A percentile compares a stretch with the other conserved stretches of the same genome.
phyloP scores from a whole-genome alignment of 768 basidiomycete species.

The Panellus pusillus region DNA sequence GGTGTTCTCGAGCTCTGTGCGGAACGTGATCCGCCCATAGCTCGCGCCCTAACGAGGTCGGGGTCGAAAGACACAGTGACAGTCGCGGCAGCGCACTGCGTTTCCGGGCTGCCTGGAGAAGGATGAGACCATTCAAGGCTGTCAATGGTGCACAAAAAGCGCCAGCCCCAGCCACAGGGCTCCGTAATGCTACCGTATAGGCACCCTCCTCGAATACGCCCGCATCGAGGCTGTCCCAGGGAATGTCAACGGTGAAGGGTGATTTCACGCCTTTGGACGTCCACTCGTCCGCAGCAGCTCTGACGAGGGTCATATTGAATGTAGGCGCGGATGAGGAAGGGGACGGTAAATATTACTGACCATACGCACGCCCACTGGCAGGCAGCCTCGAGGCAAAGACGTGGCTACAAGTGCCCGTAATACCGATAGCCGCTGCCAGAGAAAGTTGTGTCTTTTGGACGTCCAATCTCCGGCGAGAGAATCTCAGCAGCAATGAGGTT shows the following conservation, averaged over 20 bases:
- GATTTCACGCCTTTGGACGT: slow-evolving; percentile 13
- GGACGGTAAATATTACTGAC: too few species aligned
- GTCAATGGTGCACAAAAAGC: not conserved
- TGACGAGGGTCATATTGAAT: slow-evolving; percentile 2
- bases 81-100: not conserved
- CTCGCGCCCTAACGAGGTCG: not conserved
- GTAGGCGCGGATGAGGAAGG: too few species aligned
- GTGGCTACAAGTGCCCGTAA: too few species aligned
- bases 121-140: not conserved
- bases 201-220: not conserved
- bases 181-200: not conserved
- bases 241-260: slow-evolving; percentile 6
- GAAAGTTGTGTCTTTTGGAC: too few species aligned
- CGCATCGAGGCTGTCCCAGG: not conserved
- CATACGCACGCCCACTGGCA: too few species aligned
- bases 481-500: too few species aligned
- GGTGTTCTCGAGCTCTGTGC: not conserved
- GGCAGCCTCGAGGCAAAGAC: too few species aligned
- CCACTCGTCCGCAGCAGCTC: slow-evolving; percentile 9
- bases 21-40: slow-evolving; percentile 5
- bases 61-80: slow-evolving; percentile 9
- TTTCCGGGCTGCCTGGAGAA: not conserved
- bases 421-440: too few species aligned
- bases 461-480: too few species aligned
- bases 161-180: slow-evolving; percentile 17